Evolutionary conservation across 1,139 yeast species (phyloP).

Genomic region (Casaregolazyma lundiana): DNA sequence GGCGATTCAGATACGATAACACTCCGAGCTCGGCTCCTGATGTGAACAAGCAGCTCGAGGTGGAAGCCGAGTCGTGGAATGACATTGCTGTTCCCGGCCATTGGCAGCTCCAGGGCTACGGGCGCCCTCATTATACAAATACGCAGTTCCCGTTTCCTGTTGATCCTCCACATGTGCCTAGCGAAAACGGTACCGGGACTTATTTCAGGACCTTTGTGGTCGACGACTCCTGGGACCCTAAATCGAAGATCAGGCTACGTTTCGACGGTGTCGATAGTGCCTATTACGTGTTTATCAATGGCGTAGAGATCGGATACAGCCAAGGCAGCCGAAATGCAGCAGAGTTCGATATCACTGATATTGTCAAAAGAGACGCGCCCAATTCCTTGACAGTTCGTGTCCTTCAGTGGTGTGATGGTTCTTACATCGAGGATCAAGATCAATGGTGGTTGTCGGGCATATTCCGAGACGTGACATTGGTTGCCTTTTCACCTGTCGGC

Average conservation of each 20-base stretch:
- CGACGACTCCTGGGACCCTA: background rate
- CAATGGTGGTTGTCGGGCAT: constrained; percentile 38
- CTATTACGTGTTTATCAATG: constrained; percentile 33
- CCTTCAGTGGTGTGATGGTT: constrained; percentile 34
- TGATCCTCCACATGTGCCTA: constrained; percentile 34
- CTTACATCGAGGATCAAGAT: constrained; percentile 38
- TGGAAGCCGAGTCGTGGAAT: constrained; percentile 8
- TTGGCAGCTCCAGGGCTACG: constrained; percentile 37
- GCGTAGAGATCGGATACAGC: constrained; percentile 30
- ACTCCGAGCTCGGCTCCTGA: constrained; percentile 27
- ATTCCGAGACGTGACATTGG: constrained; percentile 25
- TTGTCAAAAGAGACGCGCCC: constrained; percentile 10
- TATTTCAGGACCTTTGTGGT: constrained; percentile 17
- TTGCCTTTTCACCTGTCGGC: constrained; percentile 20
- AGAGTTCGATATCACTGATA: constrained; percentile 31
- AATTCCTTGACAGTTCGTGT: constrained; percentile 29
- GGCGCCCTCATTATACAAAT: constrained; percentile 35
- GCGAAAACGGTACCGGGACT: constrained; percentile 34
- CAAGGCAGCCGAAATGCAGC: constrained; percentile 36
- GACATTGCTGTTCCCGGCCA: constrained; percentile 33
- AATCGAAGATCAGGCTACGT: constrained; percentile 13
- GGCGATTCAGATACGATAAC: constrained; percentile 30
- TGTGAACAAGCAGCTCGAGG: too few relatives aligned
- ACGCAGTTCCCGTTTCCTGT: constrained; percentile 33
- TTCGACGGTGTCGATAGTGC: constrained; percentile 38